These are phyloP conservation scores for Collybiopsis confluens DNA, from an alignment of 768 basidiomycete genomes.

Conservation along the genomic window DNA sequence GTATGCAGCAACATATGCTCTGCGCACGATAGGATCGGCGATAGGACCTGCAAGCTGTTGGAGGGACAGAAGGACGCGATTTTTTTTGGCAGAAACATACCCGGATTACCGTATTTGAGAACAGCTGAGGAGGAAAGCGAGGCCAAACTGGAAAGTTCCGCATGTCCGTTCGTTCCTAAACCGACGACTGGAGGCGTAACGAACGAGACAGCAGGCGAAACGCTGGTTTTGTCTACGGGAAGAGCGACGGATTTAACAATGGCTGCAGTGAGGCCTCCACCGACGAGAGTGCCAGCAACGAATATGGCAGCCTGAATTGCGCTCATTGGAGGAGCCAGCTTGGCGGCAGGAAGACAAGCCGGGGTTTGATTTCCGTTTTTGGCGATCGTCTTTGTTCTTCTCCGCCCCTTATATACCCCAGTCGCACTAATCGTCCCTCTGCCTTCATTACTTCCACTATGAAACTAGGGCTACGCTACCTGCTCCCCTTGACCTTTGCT, in stretches of 20 bases:
- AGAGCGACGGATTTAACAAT: conserved; percentile 26
- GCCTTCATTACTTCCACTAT: conserved; percentile 4
- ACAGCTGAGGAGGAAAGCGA: conserved; percentile 30
- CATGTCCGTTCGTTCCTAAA: conserved; percentile 38
- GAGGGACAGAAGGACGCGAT: conserved; percentile 4
- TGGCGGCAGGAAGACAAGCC: conserved; percentile 7
- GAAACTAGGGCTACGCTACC: conserved; percentile 3
- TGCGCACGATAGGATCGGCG: conserved; percentile 71
- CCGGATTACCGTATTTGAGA: conserved; percentile 80
- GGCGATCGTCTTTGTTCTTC: conserved; percentile 6
- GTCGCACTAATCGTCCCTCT: too few species aligned
- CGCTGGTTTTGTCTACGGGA: background rate
- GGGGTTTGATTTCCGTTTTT: too few species aligned
- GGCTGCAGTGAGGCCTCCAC: conserved; percentile 65
- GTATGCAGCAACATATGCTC: conserved; percentile 86
- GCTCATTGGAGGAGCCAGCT: conserved; percentile 14
- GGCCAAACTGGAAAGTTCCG: conserved; percentile 20
- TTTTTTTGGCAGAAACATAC: conserved; percentile 34
- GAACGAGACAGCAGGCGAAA: conserved; percentile 15
- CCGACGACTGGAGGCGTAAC: conserved; percentile 38
- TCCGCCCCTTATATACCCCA: background rate
- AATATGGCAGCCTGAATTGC: conserved; percentile 65
- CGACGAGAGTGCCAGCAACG: conserved; percentile 77
- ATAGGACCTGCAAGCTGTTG: conserved; percentile 60
- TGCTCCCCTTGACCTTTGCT: background rate